These are phyloP conservation scores for Rhodamnia argentea DNA, from an alignment of 345 rosid genomes.

Conservation along the genomic window DNA sequence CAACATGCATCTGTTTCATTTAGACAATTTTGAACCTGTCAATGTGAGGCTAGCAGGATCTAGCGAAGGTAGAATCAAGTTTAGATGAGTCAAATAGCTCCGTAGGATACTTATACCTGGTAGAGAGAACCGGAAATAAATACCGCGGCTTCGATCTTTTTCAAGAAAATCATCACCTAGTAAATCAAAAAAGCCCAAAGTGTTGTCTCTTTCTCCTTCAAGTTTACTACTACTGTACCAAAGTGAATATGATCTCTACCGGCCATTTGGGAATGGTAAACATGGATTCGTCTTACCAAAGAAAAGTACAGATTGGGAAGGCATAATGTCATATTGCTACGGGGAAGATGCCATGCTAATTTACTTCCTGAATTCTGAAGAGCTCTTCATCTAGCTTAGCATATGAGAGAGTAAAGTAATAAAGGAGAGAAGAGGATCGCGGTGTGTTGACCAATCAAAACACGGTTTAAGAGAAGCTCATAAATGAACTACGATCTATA, in stretches of 20 bases:
- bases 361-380: neutral
- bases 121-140: too few relatives aligned
- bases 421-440: neutral
- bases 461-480: neutral
- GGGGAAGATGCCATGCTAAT: neutral
- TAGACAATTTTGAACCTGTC: neutral
- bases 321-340: neutral
- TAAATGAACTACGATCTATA: neutral
- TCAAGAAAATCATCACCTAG: too few relatives aligned
- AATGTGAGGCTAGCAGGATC: neutral
- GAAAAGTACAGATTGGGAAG: neutral
- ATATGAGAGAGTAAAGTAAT: neutral
- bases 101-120: neutral
- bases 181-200: too few relatives aligned
- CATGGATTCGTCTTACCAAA: neutral
- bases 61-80: neutral
- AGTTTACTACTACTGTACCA: too few relatives aligned
- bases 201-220: too few relatives aligned
- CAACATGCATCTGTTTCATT: accelerated
- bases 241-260: too few relatives aligned
- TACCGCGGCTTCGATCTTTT: too few relatives aligned
- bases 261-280: too few relatives aligned
- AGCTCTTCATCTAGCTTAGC: neutral
- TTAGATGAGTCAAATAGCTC: neutral
- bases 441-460: neutral